A percentile compares a stretch with the other conserved stretches of the same genome.
These are phyloP conservation scores for Elsinoe ampelina DNA, from an alignment of 2,329 filamentous ascomycete species.

Conservation along the genomic window DNA sequence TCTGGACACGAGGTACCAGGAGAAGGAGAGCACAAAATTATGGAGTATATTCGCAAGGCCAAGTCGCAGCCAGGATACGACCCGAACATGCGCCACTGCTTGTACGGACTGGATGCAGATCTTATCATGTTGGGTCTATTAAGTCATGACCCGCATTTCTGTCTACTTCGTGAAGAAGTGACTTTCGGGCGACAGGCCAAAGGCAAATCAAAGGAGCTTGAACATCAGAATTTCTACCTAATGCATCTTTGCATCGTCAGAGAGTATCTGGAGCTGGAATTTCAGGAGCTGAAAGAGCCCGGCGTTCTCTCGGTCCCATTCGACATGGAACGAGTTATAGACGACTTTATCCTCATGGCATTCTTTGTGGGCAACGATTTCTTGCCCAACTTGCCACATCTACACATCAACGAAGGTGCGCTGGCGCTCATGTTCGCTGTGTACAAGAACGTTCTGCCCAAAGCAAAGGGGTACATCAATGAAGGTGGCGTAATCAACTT, in stretches of 20 bases:
- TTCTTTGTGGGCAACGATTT: conserved; percentile 99
- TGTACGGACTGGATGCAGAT: conserved; percentile 95
- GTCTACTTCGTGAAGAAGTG: conserved; percentile 90
- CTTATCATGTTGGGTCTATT: conserved; percentile 96
- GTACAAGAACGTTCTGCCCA: conserved; percentile 83
- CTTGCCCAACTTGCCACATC: conserved; percentile 85
- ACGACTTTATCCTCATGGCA: conserved; percentile 98
- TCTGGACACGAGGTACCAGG: conserved; percentile 97
- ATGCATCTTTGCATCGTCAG: conserved; percentile 96
- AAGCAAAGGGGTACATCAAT: conserved; percentile 90
- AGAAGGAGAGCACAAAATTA: conserved; percentile 98
- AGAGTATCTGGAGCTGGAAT: conserved; percentile 94
- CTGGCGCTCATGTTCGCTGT: conserved; percentile 94
- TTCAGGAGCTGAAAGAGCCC: conserved; percentile 76
- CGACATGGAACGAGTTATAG: conserved; percentile 92
- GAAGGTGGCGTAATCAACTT: conserved; percentile 89
- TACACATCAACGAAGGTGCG: conserved; percentile 98
- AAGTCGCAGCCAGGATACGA: conserved; percentile 93
- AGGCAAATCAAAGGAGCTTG: conserved; percentile 86
- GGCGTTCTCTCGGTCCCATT: conserved; percentile 67
- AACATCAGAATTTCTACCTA: conserved; percentile 97
- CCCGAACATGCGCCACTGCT: conserved; percentile 86
- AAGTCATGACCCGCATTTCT: conserved; percentile 97
- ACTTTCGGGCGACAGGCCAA: conserved; percentile 86
- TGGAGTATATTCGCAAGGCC: conserved; percentile 98